These are phyloP conservation scores for Sporodiniella umbellata DNA, from an alignment of 371 early-diverging fungal genomes.

Conservation along the genomic window DNA sequence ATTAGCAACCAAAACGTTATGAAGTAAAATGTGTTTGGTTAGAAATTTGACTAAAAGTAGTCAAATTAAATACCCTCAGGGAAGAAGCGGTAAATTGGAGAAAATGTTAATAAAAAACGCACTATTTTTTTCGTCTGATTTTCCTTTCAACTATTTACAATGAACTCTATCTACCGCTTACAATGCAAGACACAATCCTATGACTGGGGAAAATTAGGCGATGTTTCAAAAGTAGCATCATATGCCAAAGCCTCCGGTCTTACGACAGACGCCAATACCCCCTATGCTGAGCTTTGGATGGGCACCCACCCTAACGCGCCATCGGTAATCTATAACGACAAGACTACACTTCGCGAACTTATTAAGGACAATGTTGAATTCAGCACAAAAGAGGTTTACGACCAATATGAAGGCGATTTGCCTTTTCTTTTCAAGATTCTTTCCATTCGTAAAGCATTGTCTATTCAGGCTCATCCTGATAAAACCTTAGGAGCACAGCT, in stretches of 20 bases:
- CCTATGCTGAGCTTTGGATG: constrained; percentile 98
- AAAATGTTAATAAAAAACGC: no score
- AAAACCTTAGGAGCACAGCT: constrained; percentile 78
- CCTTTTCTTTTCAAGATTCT: constrained; percentile 98
- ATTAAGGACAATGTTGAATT: constrained; percentile 45
- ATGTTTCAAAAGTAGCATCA: constrained; percentile 78
- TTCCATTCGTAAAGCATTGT: constrained; percentile 91
- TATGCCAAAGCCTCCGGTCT: constrained; percentile 64
- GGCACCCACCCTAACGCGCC: constrained; percentile 96
- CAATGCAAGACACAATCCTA: constrained; percentile 75
- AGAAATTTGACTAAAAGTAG: no score
- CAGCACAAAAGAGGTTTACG: constrained; percentile 49
- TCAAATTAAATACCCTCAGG: no score
- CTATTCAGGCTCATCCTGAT: constrained; percentile 98
- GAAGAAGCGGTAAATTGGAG: no score
- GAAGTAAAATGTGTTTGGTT: no score
- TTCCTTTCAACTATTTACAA: background rate
- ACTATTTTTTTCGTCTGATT: background rate
- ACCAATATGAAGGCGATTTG: constrained; percentile 71
- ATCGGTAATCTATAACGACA: constrained; percentile 48
- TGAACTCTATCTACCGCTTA: constrained; percentile 49
- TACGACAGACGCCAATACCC: constrained; percentile 56
- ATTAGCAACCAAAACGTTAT: no score
- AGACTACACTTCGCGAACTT: constrained; percentile 52
- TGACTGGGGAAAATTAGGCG: constrained; percentile 95